Base-by-base conservation (phyloP, 1,139 yeast genomes). In the Candida tropicalis region DNA sequence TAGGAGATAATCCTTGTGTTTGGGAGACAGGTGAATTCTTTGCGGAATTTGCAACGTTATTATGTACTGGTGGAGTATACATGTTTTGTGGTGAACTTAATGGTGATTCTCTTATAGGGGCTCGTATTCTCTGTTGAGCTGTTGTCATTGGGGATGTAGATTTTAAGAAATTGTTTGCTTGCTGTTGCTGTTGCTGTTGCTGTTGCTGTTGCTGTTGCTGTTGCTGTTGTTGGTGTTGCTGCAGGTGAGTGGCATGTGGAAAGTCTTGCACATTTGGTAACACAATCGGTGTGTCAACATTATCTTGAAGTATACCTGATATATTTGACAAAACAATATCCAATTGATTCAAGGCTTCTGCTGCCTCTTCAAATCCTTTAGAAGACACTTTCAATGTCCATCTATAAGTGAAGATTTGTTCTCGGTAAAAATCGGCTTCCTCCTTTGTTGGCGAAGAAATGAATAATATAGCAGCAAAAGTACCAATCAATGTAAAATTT, bases 381-480 rank as follows among this genome's bases (percentile, higher is more conserved):
- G 91, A 79, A 13, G 87, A 79, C 22, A 84, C 82, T 55, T 85
- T 81, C 41, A 91, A 63, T 11, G 83, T 76, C 85, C 89, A 82
- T 48, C 95, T 68, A 59, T 87, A 90, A 53, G 84, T 84, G 56
- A 80, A 79, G 34, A 89, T 75, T 51, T 84, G 84, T 50, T 81
- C 87, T 54, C 81, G 75, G 61, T 79, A 87, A 44, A 77, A 70
- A 32, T 69, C 71, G 0, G 85, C 75, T 55, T 88, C 96, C 44
- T 81, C 88, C 16, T 74, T 63, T 3, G 76, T 62, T 9, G 73
- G 66, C 0, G 90, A 68, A 0, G 91, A 82, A 25, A 82, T 80
- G 55, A 75, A 87, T 43, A 90, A 66, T 8, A 90, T 68, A 0
- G 95, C 84, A 0, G 96, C 95, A 73, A 90, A 90, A 0, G 93